Percentiles rank a stretch among this genome's conserved stretches.
Conservation (phyloP, 2,329 filamentous ascomycete genomes). For the Sclerotiophoma versabilis region DNA sequence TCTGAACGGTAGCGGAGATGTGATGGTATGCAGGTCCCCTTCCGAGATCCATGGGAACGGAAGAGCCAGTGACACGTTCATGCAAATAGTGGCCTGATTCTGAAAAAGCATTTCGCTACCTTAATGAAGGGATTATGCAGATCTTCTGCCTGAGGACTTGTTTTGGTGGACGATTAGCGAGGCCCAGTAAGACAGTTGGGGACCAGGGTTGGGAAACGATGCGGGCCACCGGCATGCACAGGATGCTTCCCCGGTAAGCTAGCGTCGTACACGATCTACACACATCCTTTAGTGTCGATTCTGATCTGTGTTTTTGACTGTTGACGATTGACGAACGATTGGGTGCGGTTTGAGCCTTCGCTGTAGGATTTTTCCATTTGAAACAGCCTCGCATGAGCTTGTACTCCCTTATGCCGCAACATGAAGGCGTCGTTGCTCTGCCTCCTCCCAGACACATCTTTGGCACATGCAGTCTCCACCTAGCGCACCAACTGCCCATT, state of each 20-base stretch:
- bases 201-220: background rate
- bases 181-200: background rate
- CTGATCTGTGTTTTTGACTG: background rate
- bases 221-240: background rate
- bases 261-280: constrained; percentile 13
- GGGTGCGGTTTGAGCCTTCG: background rate
- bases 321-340: background rate
- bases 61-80: background rate
- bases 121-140: background rate
- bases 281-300: background rate
- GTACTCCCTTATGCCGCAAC: background rate
- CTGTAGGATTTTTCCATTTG: background rate
- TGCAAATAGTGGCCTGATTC: constrained; percentile 11
- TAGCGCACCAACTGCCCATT: constrained; percentile 87
- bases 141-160: background rate
- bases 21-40: constrained; percentile 2
- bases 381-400: background rate
- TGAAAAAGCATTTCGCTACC: constrained; percentile 7
- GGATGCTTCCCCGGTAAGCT: constrained; percentile 8
- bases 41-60: background rate
- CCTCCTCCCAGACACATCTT: constrained; percentile 76
- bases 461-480: constrained; percentile 89
- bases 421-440: constrained; percentile 7
- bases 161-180: background rate
- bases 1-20: background rate